A percentile compares a stretch with the other conserved stretches of the same genome.
Evolutionary conservation across 2,329 filamentous ascomycete species (phyloP).

Genomic region (Ophiostoma perfectum): DNA sequence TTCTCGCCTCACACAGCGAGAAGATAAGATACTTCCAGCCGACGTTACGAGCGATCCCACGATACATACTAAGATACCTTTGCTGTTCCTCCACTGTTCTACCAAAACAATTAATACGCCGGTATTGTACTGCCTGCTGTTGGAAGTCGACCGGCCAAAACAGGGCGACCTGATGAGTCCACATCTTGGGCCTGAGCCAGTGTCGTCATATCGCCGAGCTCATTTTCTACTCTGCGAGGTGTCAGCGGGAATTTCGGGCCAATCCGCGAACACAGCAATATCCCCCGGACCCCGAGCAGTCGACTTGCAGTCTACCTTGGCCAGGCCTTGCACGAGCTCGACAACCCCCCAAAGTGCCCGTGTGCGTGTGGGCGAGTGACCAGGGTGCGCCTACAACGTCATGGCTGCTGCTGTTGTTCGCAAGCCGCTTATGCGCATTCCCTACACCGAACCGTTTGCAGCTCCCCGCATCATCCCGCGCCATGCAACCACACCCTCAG

Average conservation of each 20-base stretch:
- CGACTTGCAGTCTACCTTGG: no score
- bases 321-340: no score
- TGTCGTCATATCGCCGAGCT: conserved; percentile 4
- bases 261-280: no score
- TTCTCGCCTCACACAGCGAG: background rate
- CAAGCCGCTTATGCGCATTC: conserved; percentile 76
- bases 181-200: background rate
- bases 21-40: no score
- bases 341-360: no score
- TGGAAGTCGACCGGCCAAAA: background rate
- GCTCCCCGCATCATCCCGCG: conserved; percentile 68
- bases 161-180: background rate
- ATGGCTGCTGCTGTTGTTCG: conserved; percentile 44
- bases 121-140: no score
- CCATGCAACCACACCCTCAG: conserved; percentile 62
- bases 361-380: no score
- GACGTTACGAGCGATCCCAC: no score
- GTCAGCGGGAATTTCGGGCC: no score
- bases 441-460: conserved; percentile 79
- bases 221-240: background rate
- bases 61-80: no score
- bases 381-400: background rate
- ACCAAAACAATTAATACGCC: background rate
- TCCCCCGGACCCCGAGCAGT: no score
- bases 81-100: no score